Percentiles rank a stretch among this genome's conserved stretches.
Conservation (phyloP, 2,329 filamentous ascomycete genomes). For the Allantophomopsis lycopodina region DNA sequence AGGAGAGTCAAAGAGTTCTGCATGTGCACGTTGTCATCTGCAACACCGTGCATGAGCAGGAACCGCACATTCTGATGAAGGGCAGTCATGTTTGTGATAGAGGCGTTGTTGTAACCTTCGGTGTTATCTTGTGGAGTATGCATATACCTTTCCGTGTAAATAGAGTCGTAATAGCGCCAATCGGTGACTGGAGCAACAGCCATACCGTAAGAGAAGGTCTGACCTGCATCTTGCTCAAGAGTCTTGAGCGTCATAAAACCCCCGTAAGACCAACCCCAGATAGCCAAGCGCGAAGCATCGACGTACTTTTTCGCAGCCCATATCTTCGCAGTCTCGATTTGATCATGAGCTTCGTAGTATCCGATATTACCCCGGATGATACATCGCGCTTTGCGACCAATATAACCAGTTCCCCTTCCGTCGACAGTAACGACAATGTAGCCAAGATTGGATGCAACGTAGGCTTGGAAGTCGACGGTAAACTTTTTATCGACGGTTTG, state of each 20-base stretch:
- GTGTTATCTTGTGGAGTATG: constrained; percentile 76
- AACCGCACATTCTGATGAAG: constrained; percentile 72
- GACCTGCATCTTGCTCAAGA: constrained; percentile 76
- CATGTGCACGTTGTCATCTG: constrained; percentile 94
- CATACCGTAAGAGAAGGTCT: constrained; percentile 94
- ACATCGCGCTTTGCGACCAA: constrained; percentile 72
- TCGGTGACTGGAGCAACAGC: constrained; percentile 97
- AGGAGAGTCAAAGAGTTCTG: constrained; percentile 84
- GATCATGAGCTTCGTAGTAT: constrained; percentile 72
- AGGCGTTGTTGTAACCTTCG: constrained; percentile 61
- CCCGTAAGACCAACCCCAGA: constrained; percentile 98
- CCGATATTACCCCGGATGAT: constrained; percentile 75
- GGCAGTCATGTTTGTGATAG: constrained; percentile 61
- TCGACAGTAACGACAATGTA: constrained; percentile 95
- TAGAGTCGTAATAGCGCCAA: constrained; percentile 88
- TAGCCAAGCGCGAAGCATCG: constrained; percentile 68
- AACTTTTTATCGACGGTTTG: constrained; percentile 77
- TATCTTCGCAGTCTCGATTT: constrained; percentile 78
- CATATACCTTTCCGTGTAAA: constrained; percentile 98
- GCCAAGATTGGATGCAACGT: constrained; percentile 70
- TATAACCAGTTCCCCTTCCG: constrained; percentile 82
- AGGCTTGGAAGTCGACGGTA: constrained; percentile 77
- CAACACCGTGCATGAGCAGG: constrained; percentile 89
- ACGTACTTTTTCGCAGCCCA: constrained; percentile 76
- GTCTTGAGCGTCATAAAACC: constrained; percentile 94